phyloP scores from a whole-genome alignment of 2,329 filamentous ascomycete species.

The Drechmeria coniospora region DNA sequence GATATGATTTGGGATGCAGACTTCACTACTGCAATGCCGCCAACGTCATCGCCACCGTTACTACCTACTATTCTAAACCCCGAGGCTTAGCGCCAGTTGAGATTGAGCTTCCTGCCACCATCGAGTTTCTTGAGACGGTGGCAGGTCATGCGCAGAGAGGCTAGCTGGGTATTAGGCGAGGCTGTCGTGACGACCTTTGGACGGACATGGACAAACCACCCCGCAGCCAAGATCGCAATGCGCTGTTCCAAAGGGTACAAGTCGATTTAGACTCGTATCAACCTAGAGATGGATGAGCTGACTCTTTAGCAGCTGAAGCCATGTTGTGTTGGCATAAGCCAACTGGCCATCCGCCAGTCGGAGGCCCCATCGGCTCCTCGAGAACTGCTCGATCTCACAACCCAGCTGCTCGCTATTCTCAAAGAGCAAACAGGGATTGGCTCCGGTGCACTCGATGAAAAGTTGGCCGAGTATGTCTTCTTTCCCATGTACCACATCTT shows the following conservation, averaged over 20 bases:
- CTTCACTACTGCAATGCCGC: no score
- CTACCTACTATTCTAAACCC: no score
- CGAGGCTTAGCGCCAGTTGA: no score
- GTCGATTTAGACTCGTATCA: no score
- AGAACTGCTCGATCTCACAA: constrained; percentile 29
- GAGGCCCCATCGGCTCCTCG: constrained; percentile 24
- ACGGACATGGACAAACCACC: constrained; percentile 7
- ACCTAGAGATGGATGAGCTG: background rate
- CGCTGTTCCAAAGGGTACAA: constrained; percentile 21
- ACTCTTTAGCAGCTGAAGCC: constrained; percentile 40
- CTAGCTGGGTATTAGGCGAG: no score
- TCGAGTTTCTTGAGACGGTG: no score
- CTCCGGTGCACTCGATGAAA: constrained; percentile 49
- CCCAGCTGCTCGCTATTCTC: constrained; percentile 30
- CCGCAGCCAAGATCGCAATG: constrained; percentile 12
- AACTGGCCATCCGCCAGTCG: constrained; percentile 34
- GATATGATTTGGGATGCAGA: no score
- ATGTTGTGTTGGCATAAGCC: constrained; percentile 43
- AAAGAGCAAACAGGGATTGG: constrained; percentile 26
- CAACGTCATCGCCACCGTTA: no score
- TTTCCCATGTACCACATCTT: constrained; percentile 84
- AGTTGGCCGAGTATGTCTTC: constrained; percentile 86
- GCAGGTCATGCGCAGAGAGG: constrained; percentile 1
- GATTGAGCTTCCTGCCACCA: no score
- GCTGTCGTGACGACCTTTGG: no score